Percentiles rank a stretch among this genome's conserved stretches.
These are phyloP conservation scores for Colletotrichum liriopes DNA, from an alignment of 2,329 filamentous ascomycete species.

Conservation along the genomic window DNA sequence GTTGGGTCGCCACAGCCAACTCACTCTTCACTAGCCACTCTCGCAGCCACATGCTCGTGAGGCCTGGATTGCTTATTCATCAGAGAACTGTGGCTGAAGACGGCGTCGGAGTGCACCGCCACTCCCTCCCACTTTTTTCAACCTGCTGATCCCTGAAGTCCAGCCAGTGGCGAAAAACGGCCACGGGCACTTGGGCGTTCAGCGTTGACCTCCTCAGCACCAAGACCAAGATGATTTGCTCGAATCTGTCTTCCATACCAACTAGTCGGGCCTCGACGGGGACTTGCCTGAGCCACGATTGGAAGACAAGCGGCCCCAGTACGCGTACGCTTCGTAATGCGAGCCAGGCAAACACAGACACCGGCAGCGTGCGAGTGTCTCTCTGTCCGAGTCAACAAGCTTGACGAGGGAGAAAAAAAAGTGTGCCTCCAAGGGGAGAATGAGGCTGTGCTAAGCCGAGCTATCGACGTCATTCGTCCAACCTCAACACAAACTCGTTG, in stretches of 20 bases:
- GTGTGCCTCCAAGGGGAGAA: constrained; percentile 12
- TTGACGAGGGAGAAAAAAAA: background rate
- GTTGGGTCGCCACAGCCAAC: background rate
- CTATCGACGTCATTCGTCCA: constrained; percentile 43
- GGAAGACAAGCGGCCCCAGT: constrained; percentile 21
- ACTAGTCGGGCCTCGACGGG: background rate
- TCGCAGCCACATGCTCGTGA: background rate
- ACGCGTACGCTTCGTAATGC: constrained; percentile 42
- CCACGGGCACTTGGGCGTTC: background rate
- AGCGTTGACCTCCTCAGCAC: background rate
- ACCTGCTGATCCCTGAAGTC: constrained; percentile 3
- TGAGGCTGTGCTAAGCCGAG: constrained; percentile 39
- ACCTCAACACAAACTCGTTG: constrained; percentile 11
- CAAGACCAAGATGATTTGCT: background rate
- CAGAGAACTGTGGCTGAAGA: background rate
- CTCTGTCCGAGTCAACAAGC: constrained; percentile 5
- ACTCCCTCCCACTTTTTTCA: background rate
- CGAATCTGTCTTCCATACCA: background rate
- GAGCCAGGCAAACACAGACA: background rate
- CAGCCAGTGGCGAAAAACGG: constrained; percentile 18
- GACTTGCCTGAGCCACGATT: constrained; percentile 24
- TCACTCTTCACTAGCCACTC: background rate
- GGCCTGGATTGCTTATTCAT: background rate
- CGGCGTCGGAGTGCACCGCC: rapidly evolving
- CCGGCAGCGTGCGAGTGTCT: background rate